Percentiles rank a stretch among this genome's conserved stretches.
Evolutionary conservation across 2,329 filamentous ascomycete species (phyloP).

Genomic region (Rutstroemia sp.): DNA sequence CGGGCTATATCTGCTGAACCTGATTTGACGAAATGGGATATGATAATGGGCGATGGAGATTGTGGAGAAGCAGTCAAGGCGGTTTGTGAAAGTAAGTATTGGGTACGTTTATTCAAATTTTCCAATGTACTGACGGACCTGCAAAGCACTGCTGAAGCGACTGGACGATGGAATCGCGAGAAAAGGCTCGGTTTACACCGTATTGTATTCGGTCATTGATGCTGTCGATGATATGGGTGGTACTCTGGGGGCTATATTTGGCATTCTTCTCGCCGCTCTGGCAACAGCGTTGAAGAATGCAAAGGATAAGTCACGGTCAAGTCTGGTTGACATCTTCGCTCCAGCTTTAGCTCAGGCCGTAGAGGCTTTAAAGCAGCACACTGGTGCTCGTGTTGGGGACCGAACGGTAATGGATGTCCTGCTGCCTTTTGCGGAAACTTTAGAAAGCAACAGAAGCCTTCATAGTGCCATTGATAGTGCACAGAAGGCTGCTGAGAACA

Average conservation of each 20-base stretch:
- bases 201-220: conserved; percentile 26
- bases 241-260: conserved; percentile 29
- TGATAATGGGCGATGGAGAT: conserved; percentile 30
- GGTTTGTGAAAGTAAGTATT: conserved; percentile 24
- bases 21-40: conserved; percentile 45
- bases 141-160: too few relatives aligned
- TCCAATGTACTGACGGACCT: too few relatives aligned
- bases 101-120: conserved; percentile 15
- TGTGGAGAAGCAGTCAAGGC: conserved; percentile 30
- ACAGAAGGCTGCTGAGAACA: too few relatives aligned
- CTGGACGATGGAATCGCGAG: too few relatives aligned
- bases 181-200: conserved; percentile 23
- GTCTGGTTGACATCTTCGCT: conserved; percentile 16
- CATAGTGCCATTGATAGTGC: too few relatives aligned
- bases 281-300: conserved; percentile 6
- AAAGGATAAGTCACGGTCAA: too few relatives aligned
- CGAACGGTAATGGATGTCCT: conserved; percentile 30
- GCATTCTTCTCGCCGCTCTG: conserved; percentile 26
- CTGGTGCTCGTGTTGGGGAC: conserved; percentile 26
- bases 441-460: conserved; percentile 31
- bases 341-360: conserved; percentile 17
- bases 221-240: conserved; percentile 32
- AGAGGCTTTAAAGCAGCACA: conserved; percentile 25
- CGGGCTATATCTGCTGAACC: conserved; percentile 37
- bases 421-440: conserved; percentile 24